A percentile compares a stretch with the other conserved stretches of the same genome.
phyloP scores from a whole-genome alignment of 2,329 filamentous ascomycete species.

The Aspergillus felis region DNA sequence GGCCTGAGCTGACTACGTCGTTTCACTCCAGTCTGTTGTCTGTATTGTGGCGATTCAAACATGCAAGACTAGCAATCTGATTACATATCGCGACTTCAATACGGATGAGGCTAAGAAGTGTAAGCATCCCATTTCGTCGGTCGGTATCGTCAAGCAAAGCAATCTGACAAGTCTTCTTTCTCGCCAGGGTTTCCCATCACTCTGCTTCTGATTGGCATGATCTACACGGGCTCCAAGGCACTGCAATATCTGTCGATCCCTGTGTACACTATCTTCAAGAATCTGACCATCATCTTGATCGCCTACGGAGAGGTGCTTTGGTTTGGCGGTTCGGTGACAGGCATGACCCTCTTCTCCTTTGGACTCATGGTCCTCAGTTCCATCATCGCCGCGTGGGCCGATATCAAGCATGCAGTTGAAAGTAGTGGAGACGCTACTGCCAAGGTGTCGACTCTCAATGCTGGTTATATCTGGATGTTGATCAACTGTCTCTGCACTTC shows the following conservation, averaged over 20 bases:
- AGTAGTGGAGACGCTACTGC: constrained; percentile 64
- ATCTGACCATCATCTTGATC: constrained; percentile 97
- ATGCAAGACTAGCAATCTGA: constrained; percentile 77
- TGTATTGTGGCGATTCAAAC: constrained; percentile 79
- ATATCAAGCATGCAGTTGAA: constrained; percentile 80
- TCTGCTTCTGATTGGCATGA: constrained; percentile 94
- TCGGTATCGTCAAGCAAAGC: neutral
- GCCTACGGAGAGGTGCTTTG: constrained; percentile 97
- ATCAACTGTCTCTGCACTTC: constrained; percentile 95
- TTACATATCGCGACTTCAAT: constrained; percentile 82
- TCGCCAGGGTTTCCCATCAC: constrained; percentile 88
- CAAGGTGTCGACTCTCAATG: constrained; percentile 83
- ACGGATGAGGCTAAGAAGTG: constrained; percentile 87
- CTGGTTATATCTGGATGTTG: constrained; percentile 97
- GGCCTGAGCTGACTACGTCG: neutral
- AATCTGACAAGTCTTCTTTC: constrained; percentile 3
- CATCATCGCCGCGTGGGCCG: constrained; percentile 92
- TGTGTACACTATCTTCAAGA: constrained; percentile 99
- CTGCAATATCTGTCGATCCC: constrained; percentile 95
- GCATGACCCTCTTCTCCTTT: constrained; percentile 86
- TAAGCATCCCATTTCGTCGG: constrained; percentile 45
- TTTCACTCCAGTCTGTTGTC: constrained; percentile 66
- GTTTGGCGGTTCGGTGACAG: constrained; percentile 91
- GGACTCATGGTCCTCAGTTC: constrained; percentile 95
- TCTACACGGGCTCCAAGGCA: constrained; percentile 95